Percentiles rank a stretch among this genome's conserved stretches.
phyloP scores from a whole-genome alignment of 768 basidiomycete genomes.

The Nidularia pulvinata region DNA sequence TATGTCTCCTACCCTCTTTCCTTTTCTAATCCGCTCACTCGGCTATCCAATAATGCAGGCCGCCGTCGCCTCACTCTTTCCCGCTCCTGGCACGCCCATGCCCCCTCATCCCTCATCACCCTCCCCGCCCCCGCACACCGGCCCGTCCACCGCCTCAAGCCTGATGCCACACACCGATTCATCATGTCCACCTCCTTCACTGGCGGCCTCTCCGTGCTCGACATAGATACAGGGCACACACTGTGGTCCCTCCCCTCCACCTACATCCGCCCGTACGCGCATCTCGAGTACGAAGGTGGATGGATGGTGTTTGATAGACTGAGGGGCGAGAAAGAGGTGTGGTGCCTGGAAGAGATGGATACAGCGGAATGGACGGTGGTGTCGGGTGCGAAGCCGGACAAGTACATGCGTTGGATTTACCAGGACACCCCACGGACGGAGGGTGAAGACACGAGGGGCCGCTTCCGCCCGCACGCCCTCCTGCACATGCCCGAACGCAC shows the following conservation, averaged over 20 bases:
- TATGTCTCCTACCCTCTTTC: constrained; percentile 24
- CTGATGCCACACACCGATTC: constrained; percentile 62
- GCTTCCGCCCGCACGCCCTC: constrained; percentile 64
- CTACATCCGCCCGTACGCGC: constrained; percentile 57
- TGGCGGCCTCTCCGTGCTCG: constrained; percentile 62
- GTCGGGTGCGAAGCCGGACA: too few species aligned
- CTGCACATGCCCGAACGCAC: constrained; percentile 42
- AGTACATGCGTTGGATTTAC: too few species aligned
- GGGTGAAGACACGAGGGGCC: constrained; percentile 29
- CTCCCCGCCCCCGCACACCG: constrained; percentile 29
- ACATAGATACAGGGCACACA: constrained; percentile 41
- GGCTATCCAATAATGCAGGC: constrained; percentile 30
- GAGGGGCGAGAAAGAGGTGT: constrained; percentile 65
- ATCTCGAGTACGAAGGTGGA: constrained; percentile 74
- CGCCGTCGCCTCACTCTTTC: constrained; percentile 40
- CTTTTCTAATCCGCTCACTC: constrained; percentile 1
- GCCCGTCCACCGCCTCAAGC: constrained; percentile 72
- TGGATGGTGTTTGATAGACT: constrained; percentile 70
- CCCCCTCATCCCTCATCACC: constrained; percentile 33
- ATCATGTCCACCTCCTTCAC: constrained; percentile 53
- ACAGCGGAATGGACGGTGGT: not conserved
- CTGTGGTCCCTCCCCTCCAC: constrained; percentile 61
- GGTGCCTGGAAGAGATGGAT: constrained; percentile 46
- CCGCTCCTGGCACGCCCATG: constrained; percentile 55
- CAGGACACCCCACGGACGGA: too few species aligned